Conservation (phyloP, 805 yeast species). For the Starmerella floris region DNA sequence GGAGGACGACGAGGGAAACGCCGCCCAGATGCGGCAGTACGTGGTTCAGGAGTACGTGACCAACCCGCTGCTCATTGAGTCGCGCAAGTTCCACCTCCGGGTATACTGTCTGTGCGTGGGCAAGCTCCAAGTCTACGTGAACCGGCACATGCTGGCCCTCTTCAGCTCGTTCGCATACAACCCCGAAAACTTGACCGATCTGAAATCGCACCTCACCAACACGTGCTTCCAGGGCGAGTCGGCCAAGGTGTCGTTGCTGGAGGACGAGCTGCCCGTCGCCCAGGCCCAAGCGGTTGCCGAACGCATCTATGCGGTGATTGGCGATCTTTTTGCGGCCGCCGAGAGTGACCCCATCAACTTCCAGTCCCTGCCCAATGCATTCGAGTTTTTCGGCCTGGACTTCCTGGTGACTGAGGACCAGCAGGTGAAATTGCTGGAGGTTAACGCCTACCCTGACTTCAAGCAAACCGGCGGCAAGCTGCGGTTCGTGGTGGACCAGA, state of each 20-base stretch:
- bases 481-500: constrained; percentile 47
- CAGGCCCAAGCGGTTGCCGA: constrained; percentile 26
- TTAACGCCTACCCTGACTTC: constrained; percentile 91
- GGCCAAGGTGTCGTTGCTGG: constrained; percentile 49
- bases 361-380: constrained; percentile 64
- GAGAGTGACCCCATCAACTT: constrained; percentile 74
- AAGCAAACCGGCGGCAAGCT: constrained; percentile 82
- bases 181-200: constrained; percentile 28
- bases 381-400: constrained; percentile 83
- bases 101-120: constrained; percentile 70
- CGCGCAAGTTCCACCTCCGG: constrained; percentile 78
- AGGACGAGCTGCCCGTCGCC: constrained; percentile 36
- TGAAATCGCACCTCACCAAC: constrained; percentile 78
- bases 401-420: constrained; percentile 50
- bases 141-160: constrained; percentile 63
- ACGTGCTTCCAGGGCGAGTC: constrained; percentile 68
- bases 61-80: constrained; percentile 55
- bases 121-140: constrained; percentile 63
- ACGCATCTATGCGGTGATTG: constrained; percentile 48
- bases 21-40: constrained; percentile 51
- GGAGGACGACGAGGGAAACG: constrained; percentile 39
- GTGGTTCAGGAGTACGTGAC: constrained; percentile 70
- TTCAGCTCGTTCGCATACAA: constrained; percentile 52
- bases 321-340: constrained; percentile 73
- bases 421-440: constrained; percentile 57